Base-by-base conservation (phyloP, 2,329 filamentous ascomycete species). In the Sarocladium kiliense region DNA sequence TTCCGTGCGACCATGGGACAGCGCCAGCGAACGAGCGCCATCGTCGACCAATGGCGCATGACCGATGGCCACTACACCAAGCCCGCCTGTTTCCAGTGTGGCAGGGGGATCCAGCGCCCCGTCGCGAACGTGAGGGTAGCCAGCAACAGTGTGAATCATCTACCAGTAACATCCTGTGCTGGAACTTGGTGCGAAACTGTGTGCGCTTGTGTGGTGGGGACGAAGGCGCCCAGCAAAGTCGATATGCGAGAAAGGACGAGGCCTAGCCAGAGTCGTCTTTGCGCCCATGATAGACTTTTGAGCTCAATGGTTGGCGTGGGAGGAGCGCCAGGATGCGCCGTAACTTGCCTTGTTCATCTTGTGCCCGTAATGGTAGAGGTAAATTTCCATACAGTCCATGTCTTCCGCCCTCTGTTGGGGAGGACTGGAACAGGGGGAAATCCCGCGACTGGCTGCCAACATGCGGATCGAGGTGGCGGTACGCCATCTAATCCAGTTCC, bases 251-350 rank as follows among this genome's bases (percentile, higher is more conserved):
- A 41, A 53, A n/a, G 50, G 16, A 41, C 32, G 26, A 41, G 23
- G 50, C 50, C 50, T 53, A 53, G 50, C 50, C 32, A 53, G 34
- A 41, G 50, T 39, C 34, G 34, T 53, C 32, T 4, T 34, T 39
- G 50, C 50, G 50, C 36, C 32, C 32, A 53, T n/a, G 32, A 53
- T 51, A 51, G 47, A 51, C 47, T 51, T 51, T 51, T 27, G 25
- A 27, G 23, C 23, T 7, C 6, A 47, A n/a, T 47, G 44, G 44
- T 26, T 27, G 25, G 44, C 27, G 44, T 47, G 44, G 44, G n/a
- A 27, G 44, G 3, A n/a, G 44, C 11, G 44, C 25, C 23, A 47
- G 44, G 27, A 47, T 47, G 44, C 16, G 25, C 25, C 44, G n/a
- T 27, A 30, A 27, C 10, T 7, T 11, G 16, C 44, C 25, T 18